phyloP scores from a whole-genome alignment of 202 grass and related monocot genomes.

The Tripidium arundinaceum region DNA sequence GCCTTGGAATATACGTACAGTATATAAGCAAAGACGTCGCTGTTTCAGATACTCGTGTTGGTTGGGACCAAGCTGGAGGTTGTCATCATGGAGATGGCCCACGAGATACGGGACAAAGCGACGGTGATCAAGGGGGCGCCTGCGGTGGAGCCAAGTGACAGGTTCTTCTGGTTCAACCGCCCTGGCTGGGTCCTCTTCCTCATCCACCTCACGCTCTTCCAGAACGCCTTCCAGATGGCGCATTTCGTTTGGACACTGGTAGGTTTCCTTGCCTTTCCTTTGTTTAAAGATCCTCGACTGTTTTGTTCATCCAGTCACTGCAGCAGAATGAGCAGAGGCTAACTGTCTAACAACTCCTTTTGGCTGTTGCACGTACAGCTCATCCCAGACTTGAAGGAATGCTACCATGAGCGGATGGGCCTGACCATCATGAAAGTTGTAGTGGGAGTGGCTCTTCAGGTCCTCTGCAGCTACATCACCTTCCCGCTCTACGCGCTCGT shows the following conservation, averaged over 20 bases:
- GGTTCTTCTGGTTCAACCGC: slow-evolving; percentile 67
- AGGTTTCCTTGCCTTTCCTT: background rate
- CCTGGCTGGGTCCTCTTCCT: slow-evolving; percentile 68
- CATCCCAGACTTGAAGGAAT: slow-evolving; percentile 40
- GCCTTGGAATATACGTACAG: background rate
- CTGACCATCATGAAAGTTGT: slow-evolving; percentile 43
- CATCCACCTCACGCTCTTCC: slow-evolving; percentile 69
- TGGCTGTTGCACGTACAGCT: background rate
- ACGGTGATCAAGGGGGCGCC: slow-evolving; percentile 58
- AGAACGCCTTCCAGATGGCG: slow-evolving; percentile 84
- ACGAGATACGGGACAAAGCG: slow-evolving; percentile 54
- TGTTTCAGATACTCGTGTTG: slow-evolving; percentile 50
- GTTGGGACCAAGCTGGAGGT: slow-evolving; percentile 62
- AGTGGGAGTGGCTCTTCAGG: slow-evolving; percentile 41
- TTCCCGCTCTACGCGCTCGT: slow-evolving; percentile 69
- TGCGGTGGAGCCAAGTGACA: slow-evolving; percentile 57
- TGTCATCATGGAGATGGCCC: slow-evolving; percentile 79
- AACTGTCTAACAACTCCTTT: background rate
- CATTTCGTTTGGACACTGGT: slow-evolving; percentile 73
- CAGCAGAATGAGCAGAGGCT: background rate
- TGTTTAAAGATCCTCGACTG: background rate
- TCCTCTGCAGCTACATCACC: slow-evolving; percentile 79
- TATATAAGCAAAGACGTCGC: background rate
- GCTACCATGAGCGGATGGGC: slow-evolving; percentile 31
- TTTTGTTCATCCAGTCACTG: background rate